Percentiles rank a stretch among this genome's conserved stretches.
phyloP scores from a whole-genome alignment of 2,329 filamentous ascomycete genomes.

The Immersiporthe knoxdaviesiana region DNA sequence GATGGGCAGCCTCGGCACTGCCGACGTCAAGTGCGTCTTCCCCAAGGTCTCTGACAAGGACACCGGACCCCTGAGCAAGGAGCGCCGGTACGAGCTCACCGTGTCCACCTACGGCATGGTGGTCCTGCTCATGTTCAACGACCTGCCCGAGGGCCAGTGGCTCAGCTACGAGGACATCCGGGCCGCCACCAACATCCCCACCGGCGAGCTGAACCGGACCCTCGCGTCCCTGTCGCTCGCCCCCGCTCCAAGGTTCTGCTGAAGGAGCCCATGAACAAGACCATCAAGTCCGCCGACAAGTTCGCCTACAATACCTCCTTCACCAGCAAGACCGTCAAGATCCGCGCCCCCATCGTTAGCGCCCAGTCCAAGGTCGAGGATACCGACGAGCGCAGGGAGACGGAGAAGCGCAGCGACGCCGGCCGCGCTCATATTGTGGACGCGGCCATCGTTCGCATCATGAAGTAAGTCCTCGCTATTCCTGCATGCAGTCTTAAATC shows the following conservation, averaged over 20 bases:
- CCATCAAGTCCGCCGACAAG: conserved; percentile 73
- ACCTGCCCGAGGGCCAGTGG: conserved; percentile 57
- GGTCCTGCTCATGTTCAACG: conserved; percentile 87
- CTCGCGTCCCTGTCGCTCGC: conserved; percentile 82
- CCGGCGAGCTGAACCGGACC: conserved; percentile 73
- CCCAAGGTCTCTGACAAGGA: conserved; percentile 73
- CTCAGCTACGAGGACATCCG: conserved; percentile 78
- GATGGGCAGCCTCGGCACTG: conserved; percentile 72
- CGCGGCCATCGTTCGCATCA: conserved; percentile 77
- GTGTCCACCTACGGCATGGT: conserved; percentile 93
- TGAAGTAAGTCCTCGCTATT: conserved; percentile 69
- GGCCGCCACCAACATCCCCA: conserved; percentile 76
- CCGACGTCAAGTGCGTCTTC: conserved; percentile 82
- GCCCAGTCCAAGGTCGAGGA: conserved; percentile 85
- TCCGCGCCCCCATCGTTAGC: conserved; percentile 86
- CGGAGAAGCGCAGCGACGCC: conserved; percentile 76
- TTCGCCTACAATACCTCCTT: conserved; percentile 86
- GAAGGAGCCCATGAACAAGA: conserved; percentile 80
- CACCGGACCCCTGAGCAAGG: conserved; percentile 60
- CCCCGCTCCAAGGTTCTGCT: conserved; percentile 78
- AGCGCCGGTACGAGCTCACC: conserved; percentile 84
- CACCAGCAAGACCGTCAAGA: conserved; percentile 78
- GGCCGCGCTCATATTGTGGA: conserved; percentile 73
- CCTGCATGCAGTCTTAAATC: conserved; percentile 8
- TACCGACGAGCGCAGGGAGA: conserved; percentile 67